Base-by-base conservation (phyloP, 208 protist species). In the Zelonia costaricensis region DNA sequence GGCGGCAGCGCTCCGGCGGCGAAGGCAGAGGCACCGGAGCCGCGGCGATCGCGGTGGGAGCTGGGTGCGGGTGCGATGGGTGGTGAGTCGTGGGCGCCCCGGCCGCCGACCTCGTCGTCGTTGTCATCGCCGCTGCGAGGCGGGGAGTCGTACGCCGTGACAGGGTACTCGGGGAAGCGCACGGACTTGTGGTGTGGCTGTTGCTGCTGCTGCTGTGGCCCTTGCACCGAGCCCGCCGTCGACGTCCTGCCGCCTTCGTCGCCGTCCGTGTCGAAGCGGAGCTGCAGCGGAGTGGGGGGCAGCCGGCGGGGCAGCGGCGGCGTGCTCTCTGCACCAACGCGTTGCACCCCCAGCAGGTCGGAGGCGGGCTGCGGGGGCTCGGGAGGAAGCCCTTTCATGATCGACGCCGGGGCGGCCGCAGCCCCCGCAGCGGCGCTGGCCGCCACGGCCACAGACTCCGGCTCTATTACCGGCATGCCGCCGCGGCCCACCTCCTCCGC, bases 141-240 rank as follows among this genome's bases (percentile, higher is more conserved):
- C 30, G 23, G 36, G 1, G 36, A 30, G 23, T 57, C 35, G 52
- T 33, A 57, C 30, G 23, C 12, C 12, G 36, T 46, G 15, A 48
- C 55, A 1, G 55, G 47, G 3, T 40, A 10, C 23, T 63, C 39
- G 18, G 33, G 13, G 22, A 71, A 71, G 46, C 33, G 64, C 23
- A 71, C 49, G 12, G 56, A 63, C 48, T 59, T 51, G 30, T 52
- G 48, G 23, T 58, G 55, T n/a, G 46, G 45, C 23, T n/a, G n/a
- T n/a, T n/a, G n/a, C n/a, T n/a, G n/a, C n/a, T n/a, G n/a, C n/a
- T n/a, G n/a, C n/a, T n/a, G n/a, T n/a, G n/a, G n/a, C n/a, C n/a
- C n/a, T n/a, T n/a, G n/a, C n/a, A n/a, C n/a, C n/a, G n/a, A n/a
- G n/a, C n/a, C n/a, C n/a, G n/a, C n/a, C n/a, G n/a, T n/a, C n/a